These are phyloP conservation scores for Mucor racemosus DNA, from an alignment of 371 early-diverging fungal species.

Conservation along the genomic window DNA sequence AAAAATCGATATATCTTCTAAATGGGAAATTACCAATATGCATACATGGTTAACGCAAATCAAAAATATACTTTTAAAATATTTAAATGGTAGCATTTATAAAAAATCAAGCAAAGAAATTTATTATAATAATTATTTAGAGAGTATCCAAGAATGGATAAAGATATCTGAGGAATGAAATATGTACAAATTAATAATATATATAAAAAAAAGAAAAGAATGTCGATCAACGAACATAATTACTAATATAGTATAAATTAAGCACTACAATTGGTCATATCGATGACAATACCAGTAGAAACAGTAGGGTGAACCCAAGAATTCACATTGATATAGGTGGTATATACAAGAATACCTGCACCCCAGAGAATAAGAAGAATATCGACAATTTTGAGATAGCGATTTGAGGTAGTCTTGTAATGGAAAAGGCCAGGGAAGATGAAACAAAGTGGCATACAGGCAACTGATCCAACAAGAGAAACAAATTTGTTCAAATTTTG, in stretches of 20 bases:
- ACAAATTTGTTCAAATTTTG: slow-evolving; percentile 75
- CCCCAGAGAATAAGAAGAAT: slow-evolving; percentile 58
- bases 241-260: not conserved
- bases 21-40: no score
- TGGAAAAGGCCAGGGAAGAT: slow-evolving; percentile 68
- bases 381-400: slow-evolving; percentile 41
- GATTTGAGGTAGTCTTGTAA: slow-evolving; percentile 49
- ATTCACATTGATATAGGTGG: slow-evolving; percentile 38
- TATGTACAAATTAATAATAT: not conserved
- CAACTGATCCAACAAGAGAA: slow-evolving; percentile 54
- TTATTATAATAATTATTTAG: not conserved
- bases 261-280: not conserved
- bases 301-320: slow-evolving; percentile 41
- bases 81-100: not conserved
- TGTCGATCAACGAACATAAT: slow-evolving; percentile 9
- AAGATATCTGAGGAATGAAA: not conserved
- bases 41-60: no score
- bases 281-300: not conserved
- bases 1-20: no score
- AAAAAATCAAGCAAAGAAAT: not conserved
- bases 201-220: not conserved
- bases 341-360: slow-evolving; percentile 51
- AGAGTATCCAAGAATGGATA: not conserved
- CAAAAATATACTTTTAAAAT: not conserved
- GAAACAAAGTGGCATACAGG: slow-evolving; percentile 50